These are phyloP conservation scores for Phytophthora parvispora DNA, from an alignment of 352 stramenopile species.

Conservation along the genomic window DNA sequence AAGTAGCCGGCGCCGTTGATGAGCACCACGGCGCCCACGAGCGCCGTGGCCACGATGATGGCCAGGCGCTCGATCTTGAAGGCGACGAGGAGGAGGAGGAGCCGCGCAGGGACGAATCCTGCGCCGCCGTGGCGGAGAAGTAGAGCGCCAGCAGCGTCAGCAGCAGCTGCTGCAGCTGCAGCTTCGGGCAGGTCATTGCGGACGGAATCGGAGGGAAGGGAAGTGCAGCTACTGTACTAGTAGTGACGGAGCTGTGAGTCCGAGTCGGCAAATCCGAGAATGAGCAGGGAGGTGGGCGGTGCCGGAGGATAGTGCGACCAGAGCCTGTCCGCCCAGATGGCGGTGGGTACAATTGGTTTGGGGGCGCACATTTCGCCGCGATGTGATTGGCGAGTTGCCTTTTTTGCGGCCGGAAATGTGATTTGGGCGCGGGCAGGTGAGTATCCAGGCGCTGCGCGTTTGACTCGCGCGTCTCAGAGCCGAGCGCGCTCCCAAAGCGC, in stretches of 20 bases:
- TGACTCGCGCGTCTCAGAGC: conserved; percentile 18
- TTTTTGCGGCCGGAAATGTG: conserved; percentile 10
- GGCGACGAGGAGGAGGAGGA: conserved; percentile 33
- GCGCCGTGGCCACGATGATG: conserved; percentile 70
- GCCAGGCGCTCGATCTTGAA: conserved; percentile 55
- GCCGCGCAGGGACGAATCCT: conserved; percentile 21
- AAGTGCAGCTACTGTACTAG: no score
- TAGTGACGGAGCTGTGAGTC: background rate
- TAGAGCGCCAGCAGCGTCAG: conserved; percentile 25
- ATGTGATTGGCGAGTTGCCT: background rate
- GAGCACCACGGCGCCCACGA: conserved; percentile 51
- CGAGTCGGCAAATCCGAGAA: conserved; percentile 16
- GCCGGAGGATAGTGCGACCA: conserved; percentile 9
- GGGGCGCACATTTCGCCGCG: background rate
- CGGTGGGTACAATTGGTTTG: conserved; percentile 1
- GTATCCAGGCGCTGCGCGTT: conserved; percentile 18
- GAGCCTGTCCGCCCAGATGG: conserved; percentile 7
- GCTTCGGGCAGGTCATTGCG: conserved; percentile 12
- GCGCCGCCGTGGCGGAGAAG: conserved; percentile 4
- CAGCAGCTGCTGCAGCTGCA: conserved; percentile 27
- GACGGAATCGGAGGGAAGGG: background rate
- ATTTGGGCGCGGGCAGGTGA: conserved; percentile 1
- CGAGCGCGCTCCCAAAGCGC: no score
- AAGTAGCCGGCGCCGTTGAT: conserved; percentile 76
- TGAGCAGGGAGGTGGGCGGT: conserved; percentile 9